Evolutionary conservation across 495 filamentous ascomycete genomes (phyloP), one percentile per base, ranked within the genome.

Genomic region (Penicillium salamii): DNA sequence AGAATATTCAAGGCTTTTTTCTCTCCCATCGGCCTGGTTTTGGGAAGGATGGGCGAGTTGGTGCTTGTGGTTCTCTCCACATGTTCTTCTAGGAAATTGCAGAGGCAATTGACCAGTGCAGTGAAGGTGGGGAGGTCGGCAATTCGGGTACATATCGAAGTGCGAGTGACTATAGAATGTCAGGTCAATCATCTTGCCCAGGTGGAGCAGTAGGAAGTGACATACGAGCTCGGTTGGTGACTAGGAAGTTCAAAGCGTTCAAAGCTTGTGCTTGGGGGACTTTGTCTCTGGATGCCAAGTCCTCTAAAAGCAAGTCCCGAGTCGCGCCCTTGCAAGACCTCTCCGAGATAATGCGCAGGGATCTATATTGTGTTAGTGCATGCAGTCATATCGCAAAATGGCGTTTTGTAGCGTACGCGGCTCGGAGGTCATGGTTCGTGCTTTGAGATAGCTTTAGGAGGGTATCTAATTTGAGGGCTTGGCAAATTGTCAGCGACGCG

Each of bases 401-500:
- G 13, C 11, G 46, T 20, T 26, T 24, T 37, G 15, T 39, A n/a
- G 46, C 76, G 44, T 77, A 80, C 77, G 76, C 74, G 46, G 71
- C 65, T 54, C 75, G 70, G 42, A 80, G 74, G 44, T 78, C 72
- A 57, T 72, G 65, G 49, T 72, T 79, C 24, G 75, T 68, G 61
- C 71, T 75, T 46, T 71, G 65, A 37, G 70, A 70, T 34, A 80
- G 69, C 53, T 74, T 72, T 17, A 71, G 59, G 13, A 80, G 69
- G 1, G 77, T 77, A 39, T 77, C 68, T 45, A 80, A 51, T 47
- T 78, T 78, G 45, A 80, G 64, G 12, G 72, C 76, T 79, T 43
- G 12, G 9, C 8, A n/a, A 14, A 0, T 2, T 15, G 9, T 55
- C 17, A 50, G 47, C 56, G 35, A 47, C 45, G 3, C 8, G 1